phyloP scores from a whole-genome alignment of 202 grass and related monocot species.

The Digitaria exilis region DNA sequence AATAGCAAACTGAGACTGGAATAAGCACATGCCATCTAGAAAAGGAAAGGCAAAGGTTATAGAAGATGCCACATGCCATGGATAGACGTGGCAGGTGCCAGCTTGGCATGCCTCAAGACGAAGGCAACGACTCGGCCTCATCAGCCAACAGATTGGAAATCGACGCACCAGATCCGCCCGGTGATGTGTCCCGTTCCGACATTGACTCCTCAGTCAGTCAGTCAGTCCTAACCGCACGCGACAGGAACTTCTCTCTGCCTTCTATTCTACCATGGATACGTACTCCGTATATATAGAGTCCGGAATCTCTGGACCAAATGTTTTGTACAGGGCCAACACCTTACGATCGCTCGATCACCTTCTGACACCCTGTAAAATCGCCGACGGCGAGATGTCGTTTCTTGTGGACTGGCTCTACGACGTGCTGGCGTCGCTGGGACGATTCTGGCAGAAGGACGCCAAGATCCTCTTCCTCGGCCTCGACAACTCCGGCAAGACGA shows the following conservation, averaged over 20 bases:
- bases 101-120: not conserved
- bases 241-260: not conserved
- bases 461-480: conserved; percentile 34
- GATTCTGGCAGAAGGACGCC: conserved; percentile 14
- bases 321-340: not conserved
- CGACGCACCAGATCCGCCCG: not conserved
- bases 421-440: not conserved
- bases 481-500: conserved; percentile 31
- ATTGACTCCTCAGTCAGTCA: too few relatives aligned
- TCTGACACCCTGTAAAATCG: not conserved
- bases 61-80: not conserved
- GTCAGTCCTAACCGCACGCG: too few relatives aligned
- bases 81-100: not conserved
- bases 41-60: too few relatives aligned
- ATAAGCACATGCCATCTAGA: not conserved
- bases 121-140: not conserved
- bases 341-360: not conserved
- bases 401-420: conserved; percentile 35
- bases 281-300: not conserved
- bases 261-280: not conserved
- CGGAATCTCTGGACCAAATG: not conserved
- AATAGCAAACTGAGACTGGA: too few relatives aligned
- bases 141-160: not conserved
- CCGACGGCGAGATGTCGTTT: conserved; percentile 6
- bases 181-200: not conserved